Evolutionary conservation across 2,329 filamentous ascomycete genomes (phyloP), one percentile per base, ranked within the genome.

Genomic region (Hymenoscyphus repandus): DNA sequence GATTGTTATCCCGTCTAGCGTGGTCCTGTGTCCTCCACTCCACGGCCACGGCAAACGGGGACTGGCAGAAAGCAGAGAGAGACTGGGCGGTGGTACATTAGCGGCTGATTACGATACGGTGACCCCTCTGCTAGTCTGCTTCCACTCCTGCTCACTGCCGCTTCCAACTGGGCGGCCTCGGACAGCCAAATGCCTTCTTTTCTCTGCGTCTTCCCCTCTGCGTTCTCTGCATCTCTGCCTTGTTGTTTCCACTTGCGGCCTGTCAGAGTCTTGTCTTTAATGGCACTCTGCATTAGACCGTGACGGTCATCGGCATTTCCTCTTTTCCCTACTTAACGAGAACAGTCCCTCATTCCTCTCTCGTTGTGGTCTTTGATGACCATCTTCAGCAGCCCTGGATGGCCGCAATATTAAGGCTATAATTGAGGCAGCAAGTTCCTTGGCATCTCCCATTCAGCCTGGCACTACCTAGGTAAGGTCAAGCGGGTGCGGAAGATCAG

Each of bases 201-300:
- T n/a, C n/a, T n/a, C n/a, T n/a, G n/a, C n/a, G n/a, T n/a, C n/a
- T n/a, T n/a, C n/a, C n/a, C n/a, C n/a, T n/a, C n/a, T n/a, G n/a
- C n/a, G n/a, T n/a, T n/a, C n/a, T n/a, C n/a, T n/a, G n/a, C n/a
- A n/a, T n/a, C 10, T 46, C 17, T 37, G 54, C 57, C 49, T 48
- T 53, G 55, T 45, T 58, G 57, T 56, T 51, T 52, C 53, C 55
- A 58, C 42, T 52, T 20, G 30, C 20, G 32, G 34, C 42, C 40
- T 45, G 43, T 48, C 41, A 42, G 27, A n/a, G 11, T 17, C 18
- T 18, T 10, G 11, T 44, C 30, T 27, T 48, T 43, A 36, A 5
- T 37, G 15, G 4, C 34, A 13, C 3, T 37, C 15, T 37, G 34
- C 34, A 37, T 27, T 15, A 32, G 13, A 10, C 27, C 27, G 15